Percentiles rank a stretch among this genome's conserved stretches.
These are phyloP conservation scores for Colletotrichum liriopes DNA, from an alignment of 2,329 filamentous ascomycete species.

Conservation along the genomic window DNA sequence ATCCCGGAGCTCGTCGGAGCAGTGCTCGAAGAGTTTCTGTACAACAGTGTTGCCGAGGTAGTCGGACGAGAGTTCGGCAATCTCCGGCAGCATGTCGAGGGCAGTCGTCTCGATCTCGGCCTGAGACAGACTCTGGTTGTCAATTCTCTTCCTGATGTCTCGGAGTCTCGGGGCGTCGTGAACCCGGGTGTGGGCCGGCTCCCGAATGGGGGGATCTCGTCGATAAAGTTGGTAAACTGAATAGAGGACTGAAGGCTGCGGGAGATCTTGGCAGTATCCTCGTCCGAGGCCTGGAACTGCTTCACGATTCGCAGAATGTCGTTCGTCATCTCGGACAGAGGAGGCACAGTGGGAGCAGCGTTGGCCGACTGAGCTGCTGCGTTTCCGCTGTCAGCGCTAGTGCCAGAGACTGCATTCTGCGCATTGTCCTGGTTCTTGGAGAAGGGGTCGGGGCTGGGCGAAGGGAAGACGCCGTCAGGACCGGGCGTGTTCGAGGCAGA, in stretches of 20 bases:
- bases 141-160: constrained; percentile 97
- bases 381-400: constrained; percentile 54
- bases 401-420: constrained; percentile 55
- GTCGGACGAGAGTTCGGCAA: constrained; percentile 94
- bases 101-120: constrained; percentile 94
- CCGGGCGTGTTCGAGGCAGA: constrained; percentile 92
- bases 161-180: constrained; percentile 95
- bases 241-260: constrained; percentile 84
- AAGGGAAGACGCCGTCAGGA: constrained; percentile 88
- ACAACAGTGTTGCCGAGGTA: constrained; percentile 99
- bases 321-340: constrained; percentile 82
- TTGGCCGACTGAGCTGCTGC: constrained; percentile 53
- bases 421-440: constrained; percentile 68
- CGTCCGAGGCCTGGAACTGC: constrained; percentile 88
- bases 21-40: constrained; percentile 98
- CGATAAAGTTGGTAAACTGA: constrained; percentile 78
- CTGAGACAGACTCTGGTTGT: constrained; percentile 90
- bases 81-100: constrained; percentile 94
- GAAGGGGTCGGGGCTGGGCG: constrained; percentile 91
- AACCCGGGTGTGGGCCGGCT: constrained; percentile 89
- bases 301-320: constrained; percentile 90
- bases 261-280: constrained; percentile 82
- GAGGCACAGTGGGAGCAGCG: constrained; percentile 76
- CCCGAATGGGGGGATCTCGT: constrained; percentile 91
- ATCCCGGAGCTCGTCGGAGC: constrained; percentile 90